These are phyloP conservation scores for Scheffersomyces insectosa DNA, from an alignment of 1,139 yeast genomes.

Conservation along the genomic window DNA sequence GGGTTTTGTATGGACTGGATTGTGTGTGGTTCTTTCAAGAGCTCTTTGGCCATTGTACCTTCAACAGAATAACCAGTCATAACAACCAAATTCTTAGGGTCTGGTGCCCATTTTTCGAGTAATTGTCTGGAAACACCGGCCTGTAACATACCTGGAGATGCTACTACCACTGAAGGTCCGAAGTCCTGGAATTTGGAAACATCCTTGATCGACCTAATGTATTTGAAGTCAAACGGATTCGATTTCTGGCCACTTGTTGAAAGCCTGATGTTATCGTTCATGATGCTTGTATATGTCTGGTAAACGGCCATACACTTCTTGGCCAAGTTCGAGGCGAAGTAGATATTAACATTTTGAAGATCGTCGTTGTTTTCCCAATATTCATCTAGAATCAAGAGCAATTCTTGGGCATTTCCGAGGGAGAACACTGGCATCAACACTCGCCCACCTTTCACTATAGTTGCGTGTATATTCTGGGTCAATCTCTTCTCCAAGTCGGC, in stretches of 20 bases:
- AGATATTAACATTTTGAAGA: constrained; percentile 77
- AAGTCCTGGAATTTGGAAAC: constrained; percentile 86
- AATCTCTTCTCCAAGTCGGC: constrained; percentile 79
- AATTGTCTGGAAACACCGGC: constrained; percentile 91
- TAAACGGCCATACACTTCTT: constrained; percentile 96
- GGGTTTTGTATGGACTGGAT: constrained; percentile 81
- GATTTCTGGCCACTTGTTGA: constrained; percentile 40
- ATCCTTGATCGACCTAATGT: constrained; percentile 75
- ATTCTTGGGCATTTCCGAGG: constrained; percentile 93
- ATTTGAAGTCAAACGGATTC: constrained; percentile 90
- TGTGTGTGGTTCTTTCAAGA: constrained; percentile 84
- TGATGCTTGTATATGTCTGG: constrained; percentile 94
- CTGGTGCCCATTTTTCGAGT: constrained; percentile 96
- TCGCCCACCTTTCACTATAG: constrained; percentile 86
- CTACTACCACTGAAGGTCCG: constrained; percentile 95
- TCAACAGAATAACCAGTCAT: constrained; percentile 97
- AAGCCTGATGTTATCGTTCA: constrained; percentile 87
- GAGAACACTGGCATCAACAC: constrained; percentile 94
- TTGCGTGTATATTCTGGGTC: constrained; percentile 80
- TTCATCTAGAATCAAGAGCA: constrained; percentile 85
- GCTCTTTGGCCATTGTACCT: constrained; percentile 94
- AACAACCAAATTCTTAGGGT: constrained; percentile 81
- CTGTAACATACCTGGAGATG: constrained; percentile 98
- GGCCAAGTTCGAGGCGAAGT: constrained; percentile 91
- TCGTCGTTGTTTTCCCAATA: constrained; percentile 89